phyloP scores from a whole-genome alignment of 345 rosid genomes.

The Capsella bursapastoris region DNA sequence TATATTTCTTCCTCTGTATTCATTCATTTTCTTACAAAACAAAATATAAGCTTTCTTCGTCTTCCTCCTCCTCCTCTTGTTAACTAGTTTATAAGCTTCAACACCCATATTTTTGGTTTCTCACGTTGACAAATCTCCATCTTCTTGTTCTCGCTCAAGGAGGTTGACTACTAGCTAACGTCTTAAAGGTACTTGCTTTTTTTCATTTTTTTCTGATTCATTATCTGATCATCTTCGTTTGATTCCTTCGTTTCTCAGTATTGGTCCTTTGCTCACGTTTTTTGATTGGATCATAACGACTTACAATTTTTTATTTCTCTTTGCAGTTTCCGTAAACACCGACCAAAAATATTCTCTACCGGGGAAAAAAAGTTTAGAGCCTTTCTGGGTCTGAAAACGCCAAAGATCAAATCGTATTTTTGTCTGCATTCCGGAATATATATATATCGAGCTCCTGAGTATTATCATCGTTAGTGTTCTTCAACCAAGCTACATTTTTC shows the following conservation, averaged over 20 bases:
- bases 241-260: not conserved
- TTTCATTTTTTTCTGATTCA: constrained; percentile 8
- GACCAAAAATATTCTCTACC: not conserved
- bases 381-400: not conserved
- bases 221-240: not conserved
- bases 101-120: constrained; percentile 6
- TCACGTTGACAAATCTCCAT: not conserved
- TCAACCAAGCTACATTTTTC: constrained; percentile 34
- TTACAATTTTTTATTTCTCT: not conserved
- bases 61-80: not conserved
- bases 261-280: constrained; percentile 1
- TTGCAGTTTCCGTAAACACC: constrained; percentile 28
- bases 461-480: constrained; percentile 2
- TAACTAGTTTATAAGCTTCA: constrained; percentile 1
- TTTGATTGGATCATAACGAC: not conserved
- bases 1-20: constrained; percentile 25
- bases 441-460: not conserved
- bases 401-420: constrained; percentile 7
- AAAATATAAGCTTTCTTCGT: not conserved
- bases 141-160: not conserved
- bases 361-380: not conserved
- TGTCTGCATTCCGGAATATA: not conserved
- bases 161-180: not conserved
- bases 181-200: constrained; percentile 30
- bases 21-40: constrained; percentile 3